Evolutionary conservation across 352 stramenopile species (phyloP), one percentile per base, ranked within the genome.

Genomic region (Phytophthora cajani): DNA sequence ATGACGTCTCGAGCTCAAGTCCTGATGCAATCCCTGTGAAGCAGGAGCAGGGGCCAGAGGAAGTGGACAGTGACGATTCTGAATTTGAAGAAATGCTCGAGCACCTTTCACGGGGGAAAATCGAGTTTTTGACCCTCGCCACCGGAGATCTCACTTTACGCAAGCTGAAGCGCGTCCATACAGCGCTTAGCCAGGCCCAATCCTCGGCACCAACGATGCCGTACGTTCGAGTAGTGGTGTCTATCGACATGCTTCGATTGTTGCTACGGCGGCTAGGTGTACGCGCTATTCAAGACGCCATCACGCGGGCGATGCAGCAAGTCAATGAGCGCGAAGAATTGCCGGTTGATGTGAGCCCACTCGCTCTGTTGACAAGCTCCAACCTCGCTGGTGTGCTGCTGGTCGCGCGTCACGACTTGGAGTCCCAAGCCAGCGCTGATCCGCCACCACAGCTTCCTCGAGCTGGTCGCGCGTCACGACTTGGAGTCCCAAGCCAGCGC

Each of bases 321-420:
- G 58, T 72, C 6, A 73, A 55, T 16, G 66, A 74, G n/a, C 60
- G 58, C 5, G 69, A 77, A n/a, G 72, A 74, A 21, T 12, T 36
- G 21, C 36, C 71, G 3, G 67, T 62, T 44, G 69, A 53, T 3
- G 10, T 76, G 3, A 64, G 73, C 23, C 53, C 62, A 0, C 38
- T 62, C 1, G 56, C 51, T 32, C 61, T 84, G 2, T 36, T 89
- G 17, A 86, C 79, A 3, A 74, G 64, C 33, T 67, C 30, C 19
- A 89, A 89, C 57, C 79, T 89, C 21, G 42, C 79, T 17, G 54
- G 67, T 7, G 71, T 75, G 17, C 75, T 86, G 16, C 58, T 87
- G 0, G 42, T 74, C 5, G 68, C 64, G 3, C 72, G 78, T 50
- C 72, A 69, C 33, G 55, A 61, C 2, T 58, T 89, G 11, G 52